phyloP scores from a whole-genome alignment of 1,139 yeast species.

The Saccharomyces hybrid region DNA sequence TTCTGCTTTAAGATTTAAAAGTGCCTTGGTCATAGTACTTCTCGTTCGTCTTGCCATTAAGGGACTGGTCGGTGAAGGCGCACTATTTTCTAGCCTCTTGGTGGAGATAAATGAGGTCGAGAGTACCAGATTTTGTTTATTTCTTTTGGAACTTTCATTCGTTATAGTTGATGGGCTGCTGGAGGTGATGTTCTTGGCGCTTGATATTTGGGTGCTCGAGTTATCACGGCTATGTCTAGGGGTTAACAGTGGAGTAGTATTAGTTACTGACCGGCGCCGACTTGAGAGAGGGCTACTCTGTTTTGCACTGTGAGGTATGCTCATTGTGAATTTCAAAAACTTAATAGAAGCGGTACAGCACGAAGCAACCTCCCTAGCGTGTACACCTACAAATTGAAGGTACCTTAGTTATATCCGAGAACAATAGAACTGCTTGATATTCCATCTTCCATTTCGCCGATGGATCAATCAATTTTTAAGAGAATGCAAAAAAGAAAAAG shows the following conservation, averaged over 20 bases:
- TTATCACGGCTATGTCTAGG: background rate
- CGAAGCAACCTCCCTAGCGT: background rate
- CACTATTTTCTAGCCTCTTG: slow-evolving; percentile 20
- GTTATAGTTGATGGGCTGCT: background rate
- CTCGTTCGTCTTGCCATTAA: slow-evolving; percentile 19
- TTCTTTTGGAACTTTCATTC: slow-evolving; percentile 9
- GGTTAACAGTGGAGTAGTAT: background rate
- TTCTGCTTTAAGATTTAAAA: slow-evolving; percentile 17
- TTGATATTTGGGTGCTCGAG: slow-evolving; percentile 3
- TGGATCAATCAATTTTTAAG: background rate
- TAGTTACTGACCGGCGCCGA: background rate
- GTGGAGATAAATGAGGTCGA: slow-evolving; percentile 31
- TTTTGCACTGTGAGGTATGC: background rate
- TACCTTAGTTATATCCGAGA: background rate
- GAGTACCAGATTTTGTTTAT: slow-evolving; percentile 24
- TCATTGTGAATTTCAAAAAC: background rate
- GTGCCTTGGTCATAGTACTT: slow-evolving; percentile 20
- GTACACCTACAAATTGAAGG: background rate
- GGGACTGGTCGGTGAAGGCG: slow-evolving; percentile 26
- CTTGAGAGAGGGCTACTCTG: background rate
- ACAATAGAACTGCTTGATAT: background rate
- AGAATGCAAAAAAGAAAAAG: background rate
- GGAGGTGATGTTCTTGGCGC: slow-evolving; percentile 2
- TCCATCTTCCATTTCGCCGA: background rate
- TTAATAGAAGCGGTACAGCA: background rate